These are phyloP conservation scores for Cryptosporidium canis DNA, from an alignment of 169 alveolate species.

Conservation along the genomic window DNA sequence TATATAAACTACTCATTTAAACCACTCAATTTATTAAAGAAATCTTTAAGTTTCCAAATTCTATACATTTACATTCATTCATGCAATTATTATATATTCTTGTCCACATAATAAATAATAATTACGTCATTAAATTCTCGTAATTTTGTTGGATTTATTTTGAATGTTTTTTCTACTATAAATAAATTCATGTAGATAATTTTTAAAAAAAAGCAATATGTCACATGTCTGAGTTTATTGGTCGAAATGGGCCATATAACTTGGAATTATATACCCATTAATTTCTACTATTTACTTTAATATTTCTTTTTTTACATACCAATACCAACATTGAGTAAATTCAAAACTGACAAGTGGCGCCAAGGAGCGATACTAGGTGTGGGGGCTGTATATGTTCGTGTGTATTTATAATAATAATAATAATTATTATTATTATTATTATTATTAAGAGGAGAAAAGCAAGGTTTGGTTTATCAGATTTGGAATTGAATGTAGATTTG, in stretches of 20 bases:
- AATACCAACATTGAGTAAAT: not conserved
- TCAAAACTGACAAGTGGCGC: constrained; percentile 8
- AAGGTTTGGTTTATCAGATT: not conserved
- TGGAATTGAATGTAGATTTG: not conserved
- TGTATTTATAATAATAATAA: no score
- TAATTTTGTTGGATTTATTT: not conserved
- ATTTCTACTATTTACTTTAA: not conserved
- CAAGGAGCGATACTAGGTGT: not conserved
- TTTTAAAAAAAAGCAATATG: no score
- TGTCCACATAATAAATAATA: constrained; percentile 7
- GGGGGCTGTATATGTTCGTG: not conserved
- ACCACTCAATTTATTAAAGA: no score
- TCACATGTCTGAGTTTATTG: no score
- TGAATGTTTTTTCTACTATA: no score
- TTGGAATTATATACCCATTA: not conserved
- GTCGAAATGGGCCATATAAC: not conserved
- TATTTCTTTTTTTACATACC: not conserved
- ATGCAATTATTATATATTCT: not conserved
- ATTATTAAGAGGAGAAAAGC: not conserved
- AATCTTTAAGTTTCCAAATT: not conserved
- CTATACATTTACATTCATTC: not conserved
- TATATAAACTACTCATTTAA: not conserved
- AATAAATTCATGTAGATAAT: no score
- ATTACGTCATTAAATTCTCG: constrained; percentile 2
- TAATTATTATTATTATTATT: no score